Conservation (phyloP, 768 basidiomycete species). For the Wakefieldia striispora region DNA sequence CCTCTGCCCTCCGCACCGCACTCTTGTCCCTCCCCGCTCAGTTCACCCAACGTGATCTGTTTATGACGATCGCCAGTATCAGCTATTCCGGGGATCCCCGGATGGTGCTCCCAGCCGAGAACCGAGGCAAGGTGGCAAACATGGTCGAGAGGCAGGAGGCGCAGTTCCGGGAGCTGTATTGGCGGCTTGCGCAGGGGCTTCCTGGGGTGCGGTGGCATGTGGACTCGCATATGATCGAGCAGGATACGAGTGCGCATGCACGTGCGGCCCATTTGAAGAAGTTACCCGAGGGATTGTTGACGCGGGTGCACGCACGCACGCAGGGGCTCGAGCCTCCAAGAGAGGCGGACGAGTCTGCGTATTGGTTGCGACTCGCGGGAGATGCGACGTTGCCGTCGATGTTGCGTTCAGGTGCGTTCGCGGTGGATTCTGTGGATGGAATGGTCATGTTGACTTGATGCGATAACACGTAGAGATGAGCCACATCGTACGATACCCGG, state of each 20-base stretch:
- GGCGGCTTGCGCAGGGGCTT: slow-evolving; percentile 69
- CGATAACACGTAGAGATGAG: slow-evolving; percentile 55
- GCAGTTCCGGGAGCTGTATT: slow-evolving; percentile 89
- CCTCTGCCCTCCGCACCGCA: slow-evolving; percentile 86
- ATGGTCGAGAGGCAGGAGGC: slow-evolving; percentile 81
- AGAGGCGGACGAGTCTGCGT: slow-evolving; percentile 69
- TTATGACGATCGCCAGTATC: slow-evolving; percentile 80
- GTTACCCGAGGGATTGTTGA: slow-evolving; percentile 68
- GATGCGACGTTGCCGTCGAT: slow-evolving; percentile 55
- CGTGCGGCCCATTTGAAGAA: slow-evolving; percentile 74
- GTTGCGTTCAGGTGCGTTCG: slow-evolving; percentile 50
- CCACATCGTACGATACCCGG: slow-evolving; percentile 77
- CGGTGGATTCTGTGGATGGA: neutral
- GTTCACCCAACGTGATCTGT: slow-evolving; percentile 82
- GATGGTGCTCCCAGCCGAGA: slow-evolving; percentile 93
- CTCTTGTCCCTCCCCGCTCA: slow-evolving; percentile 80
- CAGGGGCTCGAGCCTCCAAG: slow-evolving; percentile 33
- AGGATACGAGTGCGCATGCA: slow-evolving; percentile 70
- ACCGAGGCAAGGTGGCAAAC: slow-evolving; percentile 90
- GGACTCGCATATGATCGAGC: slow-evolving; percentile 54
- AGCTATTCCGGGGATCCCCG: slow-evolving; percentile 89
- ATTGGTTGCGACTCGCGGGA: slow-evolving; percentile 71
- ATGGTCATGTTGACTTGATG: neutral
- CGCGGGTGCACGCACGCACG: slow-evolving; percentile 44
- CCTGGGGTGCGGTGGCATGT: slow-evolving; percentile 77